These are phyloP conservation scores for Verticillium klebahnii DNA, from an alignment of 2,329 filamentous ascomycete genomes.

Conservation along the genomic window DNA sequence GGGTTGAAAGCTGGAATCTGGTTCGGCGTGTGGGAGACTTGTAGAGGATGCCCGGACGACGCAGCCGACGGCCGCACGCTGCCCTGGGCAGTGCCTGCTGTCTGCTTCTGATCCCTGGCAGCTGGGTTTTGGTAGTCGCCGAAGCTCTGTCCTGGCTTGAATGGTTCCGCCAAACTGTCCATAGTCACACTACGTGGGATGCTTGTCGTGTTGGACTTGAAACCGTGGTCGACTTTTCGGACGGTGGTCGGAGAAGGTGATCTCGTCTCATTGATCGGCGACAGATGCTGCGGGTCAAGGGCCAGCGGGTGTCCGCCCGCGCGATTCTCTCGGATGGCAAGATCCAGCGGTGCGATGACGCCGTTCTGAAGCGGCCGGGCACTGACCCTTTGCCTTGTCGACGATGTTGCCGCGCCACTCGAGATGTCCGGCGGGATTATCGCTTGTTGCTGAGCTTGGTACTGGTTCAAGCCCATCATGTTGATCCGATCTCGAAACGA, in stretches of 20 bases:
- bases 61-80: neutral
- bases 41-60: constrained; percentile 3
- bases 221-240: constrained; percentile 34
- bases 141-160: neutral
- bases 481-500: constrained; percentile 38
- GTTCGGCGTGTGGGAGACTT: neutral
- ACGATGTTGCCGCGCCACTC: constrained; percentile 24
- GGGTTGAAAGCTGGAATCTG: constrained; percentile 17
- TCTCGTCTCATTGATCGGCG: constrained; percentile 69
- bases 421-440: constrained; percentile 17
- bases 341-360: constrained; percentile 50
- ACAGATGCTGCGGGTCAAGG: constrained; percentile 50
- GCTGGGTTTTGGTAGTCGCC: constrained; percentile 11
- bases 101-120: constrained; percentile 21
- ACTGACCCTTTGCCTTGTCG: constrained; percentile 30
- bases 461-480: constrained; percentile 33
- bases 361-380: constrained; percentile 41
- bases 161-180: constrained; percentile 1
- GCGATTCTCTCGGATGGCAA: constrained; percentile 43
- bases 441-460: constrained; percentile 5
- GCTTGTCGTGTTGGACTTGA: neutral
- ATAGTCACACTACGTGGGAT: neutral
- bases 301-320: constrained; percentile 25
- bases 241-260: constrained; percentile 63
- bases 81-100: constrained; percentile 15